phyloP scores from a whole-genome alignment of 1,139 yeast species.

The Blastobotrys proliferans region DNA sequence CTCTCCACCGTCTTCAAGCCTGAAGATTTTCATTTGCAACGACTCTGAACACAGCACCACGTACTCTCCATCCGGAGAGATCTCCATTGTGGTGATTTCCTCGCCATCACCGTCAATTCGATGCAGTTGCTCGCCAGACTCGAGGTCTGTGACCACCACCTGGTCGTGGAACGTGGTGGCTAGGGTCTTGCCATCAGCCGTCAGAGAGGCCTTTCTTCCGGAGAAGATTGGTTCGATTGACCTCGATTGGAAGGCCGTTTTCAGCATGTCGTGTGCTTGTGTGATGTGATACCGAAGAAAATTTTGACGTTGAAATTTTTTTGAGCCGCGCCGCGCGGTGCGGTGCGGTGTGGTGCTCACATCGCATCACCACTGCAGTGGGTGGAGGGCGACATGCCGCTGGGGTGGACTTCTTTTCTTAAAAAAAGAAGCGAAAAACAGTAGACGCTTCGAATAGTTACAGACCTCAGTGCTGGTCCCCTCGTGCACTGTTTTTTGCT shows the following conservation, averaged over 20 bases:
- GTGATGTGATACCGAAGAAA: constrained; percentile 2
- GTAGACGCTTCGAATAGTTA: too few relatives aligned
- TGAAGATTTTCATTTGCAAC: constrained; percentile 69
- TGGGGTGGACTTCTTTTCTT: too few relatives aligned
- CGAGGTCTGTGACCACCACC: constrained; percentile 62
- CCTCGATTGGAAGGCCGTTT: constrained; percentile 41
- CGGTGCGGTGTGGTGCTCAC: too few relatives aligned
- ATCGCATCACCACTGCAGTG: too few relatives aligned
- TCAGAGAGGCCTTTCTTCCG: constrained; percentile 76
- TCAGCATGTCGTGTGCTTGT: constrained; percentile 20
- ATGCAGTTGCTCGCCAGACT: constrained; percentile 54
- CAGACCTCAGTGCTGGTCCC: too few relatives aligned
- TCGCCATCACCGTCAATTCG: constrained; percentile 63
- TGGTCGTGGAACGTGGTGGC: constrained; percentile 75
- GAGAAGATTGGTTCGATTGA: constrained; percentile 74
- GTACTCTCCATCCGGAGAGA: constrained; percentile 71
- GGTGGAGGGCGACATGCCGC: too few relatives aligned
- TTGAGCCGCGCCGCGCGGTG: constrained; percentile 11
- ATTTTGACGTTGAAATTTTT: neutral
- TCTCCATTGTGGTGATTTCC: constrained; percentile 70
- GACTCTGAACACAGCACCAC: constrained; percentile 79
- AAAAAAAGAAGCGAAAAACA: too few relatives aligned
- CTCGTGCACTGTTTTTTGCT: too few relatives aligned
- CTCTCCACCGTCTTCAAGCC: constrained; percentile 29
- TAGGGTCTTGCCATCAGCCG: constrained; percentile 58